Conservation (phyloP, 768 basidiomycete genomes). For the Boletus tomentosulus region DNA sequence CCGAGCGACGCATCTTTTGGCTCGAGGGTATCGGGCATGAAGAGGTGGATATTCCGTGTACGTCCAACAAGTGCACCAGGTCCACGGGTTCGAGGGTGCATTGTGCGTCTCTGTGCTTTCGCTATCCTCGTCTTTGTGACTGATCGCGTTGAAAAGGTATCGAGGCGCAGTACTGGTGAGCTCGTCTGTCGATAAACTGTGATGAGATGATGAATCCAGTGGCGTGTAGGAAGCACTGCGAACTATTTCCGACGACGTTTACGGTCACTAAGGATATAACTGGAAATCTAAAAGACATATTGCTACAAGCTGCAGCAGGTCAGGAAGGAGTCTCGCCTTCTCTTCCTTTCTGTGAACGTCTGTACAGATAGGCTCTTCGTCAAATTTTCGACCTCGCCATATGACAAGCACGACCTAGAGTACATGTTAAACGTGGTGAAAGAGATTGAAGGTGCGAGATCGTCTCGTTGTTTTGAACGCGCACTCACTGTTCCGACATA, state of each 20-base stretch:
- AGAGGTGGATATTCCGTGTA: constrained; percentile 18
- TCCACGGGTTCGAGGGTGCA: constrained; percentile 11
- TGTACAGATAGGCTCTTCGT: constrained; percentile 25
- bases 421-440: constrained; percentile 29
- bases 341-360: background rate
- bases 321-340: background rate
- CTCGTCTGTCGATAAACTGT: too few species aligned
- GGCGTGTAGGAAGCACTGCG: constrained; percentile 27
- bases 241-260: constrained; percentile 26
- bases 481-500: background rate
- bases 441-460: constrained; percentile 22
- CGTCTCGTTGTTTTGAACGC: background rate
- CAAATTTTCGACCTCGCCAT: constrained; percentile 33
- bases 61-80: constrained; percentile 16
- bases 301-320: constrained; percentile 32
- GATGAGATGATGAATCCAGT: background rate
- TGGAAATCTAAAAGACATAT: constrained; percentile 16
- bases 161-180: constrained; percentile 30
- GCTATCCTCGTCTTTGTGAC: background rate
- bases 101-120: constrained; percentile 17
- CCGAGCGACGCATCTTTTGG: constrained; percentile 28
- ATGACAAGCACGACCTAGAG: constrained; percentile 15
- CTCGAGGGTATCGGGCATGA: constrained; percentile 21
- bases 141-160: constrained; percentile 18
- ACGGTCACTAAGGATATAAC: constrained; percentile 16